phyloP scores from a whole-genome alignment of 2,329 filamentous ascomycete species.

The Paecilomyces formosus region DNA sequence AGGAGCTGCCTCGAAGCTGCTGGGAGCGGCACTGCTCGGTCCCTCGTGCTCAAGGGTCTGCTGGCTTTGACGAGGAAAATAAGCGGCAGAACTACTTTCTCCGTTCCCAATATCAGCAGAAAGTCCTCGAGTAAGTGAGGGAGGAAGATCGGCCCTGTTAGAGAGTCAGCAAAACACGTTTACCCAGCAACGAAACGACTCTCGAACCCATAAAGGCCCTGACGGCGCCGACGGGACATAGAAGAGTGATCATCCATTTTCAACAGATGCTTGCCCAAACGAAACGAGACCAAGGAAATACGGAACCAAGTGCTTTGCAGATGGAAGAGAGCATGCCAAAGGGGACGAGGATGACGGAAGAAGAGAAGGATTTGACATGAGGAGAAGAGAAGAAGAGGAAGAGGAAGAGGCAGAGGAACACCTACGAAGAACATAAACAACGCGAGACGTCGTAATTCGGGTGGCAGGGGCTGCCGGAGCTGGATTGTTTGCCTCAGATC shows the following conservation, averaged over 20 bases:
- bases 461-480: not conserved
- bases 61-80: not conserved
- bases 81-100: not conserved
- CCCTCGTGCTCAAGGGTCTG: not conserved
- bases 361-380: not conserved
- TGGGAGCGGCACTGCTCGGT: not conserved
- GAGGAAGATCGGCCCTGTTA: not conserved
- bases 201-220: constrained; percentile 9
- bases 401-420: not conserved
- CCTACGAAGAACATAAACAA: not conserved
- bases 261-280: not conserved
- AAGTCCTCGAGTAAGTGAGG: not conserved
- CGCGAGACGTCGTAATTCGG: not conserved
- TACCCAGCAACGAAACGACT: not conserved
- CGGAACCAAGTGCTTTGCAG: not conserved
- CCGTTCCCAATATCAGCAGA: not conserved
- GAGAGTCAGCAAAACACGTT: not conserved
- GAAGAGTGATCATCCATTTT: constrained; percentile 4
- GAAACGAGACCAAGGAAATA: not conserved
- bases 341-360: not conserved
- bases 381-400: not conserved
- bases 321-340: not conserved
- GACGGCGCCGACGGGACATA: constrained; percentile 3
- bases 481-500: not conserved
- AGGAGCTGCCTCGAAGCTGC: not conserved